Base-by-base conservation (phyloP, 2,329 filamentous ascomycete species). In the Diaporthe ampelina region DNA sequence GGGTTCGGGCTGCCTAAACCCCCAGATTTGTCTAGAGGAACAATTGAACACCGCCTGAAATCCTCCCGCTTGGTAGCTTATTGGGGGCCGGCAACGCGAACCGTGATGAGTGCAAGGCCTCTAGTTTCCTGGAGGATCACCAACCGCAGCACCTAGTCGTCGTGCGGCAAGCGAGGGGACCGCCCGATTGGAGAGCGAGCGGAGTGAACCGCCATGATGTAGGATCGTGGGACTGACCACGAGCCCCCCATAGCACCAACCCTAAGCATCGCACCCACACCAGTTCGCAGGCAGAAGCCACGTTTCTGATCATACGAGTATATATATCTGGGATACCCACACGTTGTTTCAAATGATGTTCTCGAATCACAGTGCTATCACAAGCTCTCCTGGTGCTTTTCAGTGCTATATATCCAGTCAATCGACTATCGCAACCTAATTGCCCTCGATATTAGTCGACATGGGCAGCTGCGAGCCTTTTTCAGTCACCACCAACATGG, bases 221-320 rank as follows among this genome's bases (percentile, higher is more conserved):
- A 68, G 63, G 63, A 68, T 68, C 45, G 48, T 50, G 48, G 63
- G 63, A 67, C 63, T 52, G 45, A 26, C 35, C 9, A 21, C 29
- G 26, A 48, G 63, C 32, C 63, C 29, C 63, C 58, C 58, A 45
- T n/a, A 1, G 40, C 29, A 35, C 58, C 58, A 45, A 10, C 58
- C n/a, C 37, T 32, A 48, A 63, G 17, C 24, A 48, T 48, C 59
- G 40, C 24, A 45, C 13, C 58, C 63, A 68, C 63, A 68, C 63
- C 63, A 24, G 63, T 54, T 68, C 48, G 32, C 21, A 68, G 63
- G 63, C 63, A 68, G 63, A 68, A 54, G 45, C 29, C 29, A 67
- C 21, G 63, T 68, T 52, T 54, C 15, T 26, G 13, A 26, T 8
- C 19, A 10, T 37, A 5, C 13, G 24, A 9, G 8, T 52, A 17